Percentiles rank a stretch among this genome's conserved stretches.
Evolutionary conservation across 768 basidiomycete genomes (phyloP).

Genomic region (Piloderma croceum): DNA sequence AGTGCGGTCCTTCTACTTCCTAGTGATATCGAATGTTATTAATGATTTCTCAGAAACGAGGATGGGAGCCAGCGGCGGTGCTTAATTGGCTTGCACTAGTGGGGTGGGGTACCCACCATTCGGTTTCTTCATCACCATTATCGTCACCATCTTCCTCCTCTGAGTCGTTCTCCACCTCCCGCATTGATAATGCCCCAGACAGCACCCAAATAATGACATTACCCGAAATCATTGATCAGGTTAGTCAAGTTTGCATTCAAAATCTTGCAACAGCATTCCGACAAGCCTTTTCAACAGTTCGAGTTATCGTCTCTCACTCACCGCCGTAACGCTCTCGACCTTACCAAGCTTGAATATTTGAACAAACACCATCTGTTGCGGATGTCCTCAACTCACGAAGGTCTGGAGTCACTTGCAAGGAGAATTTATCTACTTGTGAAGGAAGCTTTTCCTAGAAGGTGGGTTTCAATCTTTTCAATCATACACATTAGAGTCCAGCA

Average conservation of each 20-base stretch:
- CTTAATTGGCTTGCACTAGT: conserved; percentile 91
- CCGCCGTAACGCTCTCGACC: conserved; percentile 77
- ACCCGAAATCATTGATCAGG: conserved; percentile 61
- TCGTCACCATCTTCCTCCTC: conserved; percentile 13
- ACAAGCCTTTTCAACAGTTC: conserved; percentile 43
- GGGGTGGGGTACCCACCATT: conserved; percentile 77
- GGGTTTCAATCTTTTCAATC: conserved; percentile 5
- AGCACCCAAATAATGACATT: conserved; percentile 59
- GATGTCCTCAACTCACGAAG: conserved; percentile 44
- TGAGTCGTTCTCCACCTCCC: conserved; percentile 5
- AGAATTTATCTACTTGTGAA: conserved; percentile 51
- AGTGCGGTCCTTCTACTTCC: conserved; percentile 35
- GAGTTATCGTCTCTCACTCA: conserved; percentile 73
- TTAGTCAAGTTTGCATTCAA: conserved; percentile 20
- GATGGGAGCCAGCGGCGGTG: conserved; percentile 87
- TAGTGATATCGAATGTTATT: background rate
- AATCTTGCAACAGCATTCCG: background rate
- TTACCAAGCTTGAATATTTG: conserved; percentile 73
- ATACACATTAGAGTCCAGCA: background rate
- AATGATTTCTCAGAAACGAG: conserved; percentile 49
- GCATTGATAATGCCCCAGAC: conserved; percentile 45
- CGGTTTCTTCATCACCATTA: conserved; percentile 20
- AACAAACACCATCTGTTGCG: conserved; percentile 82
- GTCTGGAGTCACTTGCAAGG: conserved; percentile 47
- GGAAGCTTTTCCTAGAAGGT: conserved; percentile 58